Conservation (phyloP, 176 grass and related monocot genomes). For the Pontederia crassipes region DNA sequence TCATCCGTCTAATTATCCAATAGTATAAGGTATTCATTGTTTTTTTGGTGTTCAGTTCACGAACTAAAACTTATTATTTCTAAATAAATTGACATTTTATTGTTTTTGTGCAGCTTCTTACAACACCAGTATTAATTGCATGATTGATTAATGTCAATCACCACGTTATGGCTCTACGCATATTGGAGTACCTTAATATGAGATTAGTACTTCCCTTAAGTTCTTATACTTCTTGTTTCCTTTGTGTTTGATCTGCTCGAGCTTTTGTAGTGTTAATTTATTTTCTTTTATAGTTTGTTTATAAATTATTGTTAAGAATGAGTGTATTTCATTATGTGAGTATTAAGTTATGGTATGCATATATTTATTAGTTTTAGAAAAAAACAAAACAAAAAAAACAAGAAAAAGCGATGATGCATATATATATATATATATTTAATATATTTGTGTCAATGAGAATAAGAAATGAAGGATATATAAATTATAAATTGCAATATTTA, state of each 20-base stretch:
- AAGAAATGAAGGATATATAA: no score
- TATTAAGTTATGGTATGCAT: no score
- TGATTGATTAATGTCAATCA: conserved; percentile 71
- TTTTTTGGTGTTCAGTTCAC: conserved; percentile 22
- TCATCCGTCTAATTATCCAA: conserved; percentile 75
- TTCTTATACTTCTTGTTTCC: background rate
- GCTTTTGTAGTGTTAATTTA: background rate
- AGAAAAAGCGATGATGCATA: no score
- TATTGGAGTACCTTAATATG: conserved; percentile 87
- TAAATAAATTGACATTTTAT: background rate
- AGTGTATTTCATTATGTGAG: no score
- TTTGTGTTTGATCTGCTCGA: background rate
- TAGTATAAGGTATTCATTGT: conserved; percentile 49
- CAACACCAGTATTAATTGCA: conserved; percentile 68
- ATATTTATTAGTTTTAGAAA: no score
- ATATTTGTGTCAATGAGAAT: no score
- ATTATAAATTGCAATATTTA: no score
- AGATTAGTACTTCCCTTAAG: conserved; percentile 56
- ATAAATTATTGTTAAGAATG: background rate
- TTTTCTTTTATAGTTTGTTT: background rate
- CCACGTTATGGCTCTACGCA: conserved; percentile 82
- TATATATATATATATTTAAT: no score
- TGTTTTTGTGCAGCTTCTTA: conserved; percentile 52
- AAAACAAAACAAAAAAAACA: no score
- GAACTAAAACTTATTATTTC: conserved; percentile 9